Evolutionary conservation across 2,329 filamentous ascomycete genomes (phyloP), one percentile per base, ranked within the genome.

Genomic region (Eutypella sp.): DNA sequence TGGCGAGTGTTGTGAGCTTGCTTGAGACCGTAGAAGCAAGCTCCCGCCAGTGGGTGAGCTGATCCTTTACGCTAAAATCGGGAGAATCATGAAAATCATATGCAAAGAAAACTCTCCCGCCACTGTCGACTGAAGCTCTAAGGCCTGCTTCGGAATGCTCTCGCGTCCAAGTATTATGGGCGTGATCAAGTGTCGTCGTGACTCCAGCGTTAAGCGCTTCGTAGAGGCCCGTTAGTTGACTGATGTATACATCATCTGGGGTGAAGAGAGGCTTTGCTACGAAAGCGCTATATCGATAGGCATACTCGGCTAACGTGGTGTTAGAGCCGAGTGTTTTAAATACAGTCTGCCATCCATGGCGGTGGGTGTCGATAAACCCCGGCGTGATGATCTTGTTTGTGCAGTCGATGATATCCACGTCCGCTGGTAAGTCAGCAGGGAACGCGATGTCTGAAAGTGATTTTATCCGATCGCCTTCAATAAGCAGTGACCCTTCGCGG

Each of bases 281-380:
- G 7, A 52, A 66, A 38, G 67, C 63, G 27, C 66, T 62, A 45
- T 69, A 73, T 8, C 68, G 66, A 25, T 44, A 42, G 33, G 78
- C 66, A 56, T 78, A 80, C 39, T 76, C 67, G 4, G 68, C 59
- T 13, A 79, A 58, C 0, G 67, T 74, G 0, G 71, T 73, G 52
- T 81, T 78, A 6, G 75, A 71, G 1, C 51, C 72, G 1, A 81
- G 53, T 0, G 76, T 79, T 53, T 75, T 77, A 53, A 72, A 70
- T 8, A 67, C 73, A 0, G 78, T 79, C 54, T 81, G 75, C 78
- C 77, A 79, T 0, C 71, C 67, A 49, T 79, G 75, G 1, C 71
- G 70, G 51, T 81, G 78, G 0, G 76, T 80, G 57, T 81, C 74
- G 47, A 81, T 65, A 57, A 81, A 79, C 8, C 78, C 77, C 0